Conservation (phyloP, 768 basidiomycete genomes). For the Lepiota subincarnata region DNA sequence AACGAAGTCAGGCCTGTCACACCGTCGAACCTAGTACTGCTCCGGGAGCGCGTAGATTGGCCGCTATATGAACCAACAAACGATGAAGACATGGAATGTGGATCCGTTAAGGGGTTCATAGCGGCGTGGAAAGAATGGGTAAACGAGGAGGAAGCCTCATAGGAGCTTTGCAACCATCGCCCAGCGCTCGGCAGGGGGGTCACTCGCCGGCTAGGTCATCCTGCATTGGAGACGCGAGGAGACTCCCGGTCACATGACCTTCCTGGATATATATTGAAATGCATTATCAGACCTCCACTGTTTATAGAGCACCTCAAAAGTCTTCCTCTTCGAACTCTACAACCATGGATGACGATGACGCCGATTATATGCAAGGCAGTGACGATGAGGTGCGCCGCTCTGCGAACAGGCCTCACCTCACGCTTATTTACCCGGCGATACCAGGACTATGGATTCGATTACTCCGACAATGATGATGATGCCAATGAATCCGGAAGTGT, state of each 20-base stretch:
- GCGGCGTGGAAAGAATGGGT: no score
- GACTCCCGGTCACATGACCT: slow-evolving; percentile 1
- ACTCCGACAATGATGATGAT: slow-evolving; percentile 88
- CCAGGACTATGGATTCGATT: slow-evolving; percentile 95
- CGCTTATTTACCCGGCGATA: slow-evolving; percentile 8
- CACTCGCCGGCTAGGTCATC: no score
- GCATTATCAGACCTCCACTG: background rate
- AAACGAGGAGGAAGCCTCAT: background rate
- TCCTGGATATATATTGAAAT: background rate
- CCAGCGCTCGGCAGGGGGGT: background rate
- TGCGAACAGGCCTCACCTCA: background rate
- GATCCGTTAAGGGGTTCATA: slow-evolving; percentile 17
- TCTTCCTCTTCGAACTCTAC: background rate
- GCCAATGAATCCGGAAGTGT: slow-evolving; percentile 75
- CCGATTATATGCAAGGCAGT: slow-evolving; percentile 89
- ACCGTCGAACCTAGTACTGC: slow-evolving; percentile 62
- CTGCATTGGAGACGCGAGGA: background rate
- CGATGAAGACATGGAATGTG: slow-evolving; percentile 29
- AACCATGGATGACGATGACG: slow-evolving; percentile 88
- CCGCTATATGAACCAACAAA: slow-evolving; percentile 32
- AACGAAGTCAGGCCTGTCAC: slow-evolving; percentile 76
- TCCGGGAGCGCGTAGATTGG: slow-evolving; percentile 55
- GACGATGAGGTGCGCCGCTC: slow-evolving; percentile 65
- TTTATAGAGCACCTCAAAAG: no score
- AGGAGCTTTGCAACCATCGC: background rate